Evolutionary conservation across 2,329 filamentous ascomycete genomes (phyloP).

Genomic region (Aspergillus pseudoviridinutans): DNA sequence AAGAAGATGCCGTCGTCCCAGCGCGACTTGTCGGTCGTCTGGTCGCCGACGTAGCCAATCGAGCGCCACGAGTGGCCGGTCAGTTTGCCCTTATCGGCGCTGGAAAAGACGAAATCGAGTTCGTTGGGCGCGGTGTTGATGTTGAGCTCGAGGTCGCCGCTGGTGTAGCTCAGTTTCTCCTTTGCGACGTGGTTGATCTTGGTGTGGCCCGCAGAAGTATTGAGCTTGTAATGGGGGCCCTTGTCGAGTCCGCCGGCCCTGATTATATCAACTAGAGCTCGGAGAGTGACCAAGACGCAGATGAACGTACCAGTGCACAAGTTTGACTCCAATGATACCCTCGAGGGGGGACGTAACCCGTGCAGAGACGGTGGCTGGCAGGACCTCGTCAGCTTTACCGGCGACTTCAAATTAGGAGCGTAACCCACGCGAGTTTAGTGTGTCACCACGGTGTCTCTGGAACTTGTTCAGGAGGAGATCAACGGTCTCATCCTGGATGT

Average conservation of each 20-base stretch:
- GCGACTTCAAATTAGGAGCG: neutral
- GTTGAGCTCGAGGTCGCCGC: slow-evolving; percentile 29
- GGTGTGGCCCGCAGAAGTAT: slow-evolving; percentile 23
- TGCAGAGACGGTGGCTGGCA: slow-evolving; percentile 31
- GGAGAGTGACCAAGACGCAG: neutral
- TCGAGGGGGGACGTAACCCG: slow-evolving; percentile 34
- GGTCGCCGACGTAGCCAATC: slow-evolving; percentile 37
- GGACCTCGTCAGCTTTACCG: neutral
- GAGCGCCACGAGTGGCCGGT: slow-evolving; percentile 39
- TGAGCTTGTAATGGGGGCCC: slow-evolving; percentile 34
- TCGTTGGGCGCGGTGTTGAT: slow-evolving; percentile 35
- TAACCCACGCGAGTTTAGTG: slow-evolving; percentile 33
- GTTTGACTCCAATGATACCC: slow-evolving; percentile 38
- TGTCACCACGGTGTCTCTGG: slow-evolving; percentile 38
- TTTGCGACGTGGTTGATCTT: slow-evolving; percentile 24
- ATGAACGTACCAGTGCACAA: slow-evolving; percentile 32
- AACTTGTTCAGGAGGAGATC: slow-evolving; percentile 36
- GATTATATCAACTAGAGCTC: neutral
- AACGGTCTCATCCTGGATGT: slow-evolving; percentile 28
- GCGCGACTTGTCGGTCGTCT: slow-evolving; percentile 29
- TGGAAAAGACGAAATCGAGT: slow-evolving; percentile 27
- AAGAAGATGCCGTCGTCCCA: slow-evolving; percentile 35
- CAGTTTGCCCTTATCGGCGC: slow-evolving; percentile 21
- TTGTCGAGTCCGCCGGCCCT: slow-evolving; percentile 35
- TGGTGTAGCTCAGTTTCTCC: slow-evolving; percentile 27